A percentile compares a stretch with the other conserved stretches of the same genome.
Evolutionary conservation across 2,329 filamentous ascomycete genomes (phyloP).

Genomic region (Sporothrix dimorphospora): DNA sequence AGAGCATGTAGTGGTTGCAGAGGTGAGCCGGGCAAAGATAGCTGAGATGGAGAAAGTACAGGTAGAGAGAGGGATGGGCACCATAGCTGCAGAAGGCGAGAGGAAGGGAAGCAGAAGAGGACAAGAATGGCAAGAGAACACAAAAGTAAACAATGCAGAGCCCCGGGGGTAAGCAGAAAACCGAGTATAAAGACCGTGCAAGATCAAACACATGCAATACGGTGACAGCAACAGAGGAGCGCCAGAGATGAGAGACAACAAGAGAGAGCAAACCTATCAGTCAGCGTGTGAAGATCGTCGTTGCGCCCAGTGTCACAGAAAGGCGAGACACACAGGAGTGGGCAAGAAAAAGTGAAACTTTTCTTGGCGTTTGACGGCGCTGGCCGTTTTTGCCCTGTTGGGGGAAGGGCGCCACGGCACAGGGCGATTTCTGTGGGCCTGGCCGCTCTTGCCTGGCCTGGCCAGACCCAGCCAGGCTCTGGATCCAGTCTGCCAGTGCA

Average conservation of each 20-base stretch:
- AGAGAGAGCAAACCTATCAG: not conserved
- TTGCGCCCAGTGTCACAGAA: not conserved
- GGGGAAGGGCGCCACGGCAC: not conserved
- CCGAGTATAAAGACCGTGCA: not conserved
- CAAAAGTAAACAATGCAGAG: no score
- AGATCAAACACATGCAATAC: not conserved
- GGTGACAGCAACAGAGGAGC: not conserved
- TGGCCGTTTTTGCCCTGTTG: not conserved
- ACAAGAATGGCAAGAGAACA: no score
- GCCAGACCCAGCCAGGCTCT: not conserved
- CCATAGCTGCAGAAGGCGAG: no score
- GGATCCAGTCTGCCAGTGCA: not conserved
- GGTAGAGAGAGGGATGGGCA: no score
- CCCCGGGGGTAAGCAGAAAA: not conserved
- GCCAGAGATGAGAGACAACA: not conserved
- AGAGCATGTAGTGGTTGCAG: not conserved
- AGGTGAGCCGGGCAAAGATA: no score
- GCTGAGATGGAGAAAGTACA: no score
- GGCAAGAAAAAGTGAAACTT: constrained; percentile 21
- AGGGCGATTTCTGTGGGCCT: not conserved
- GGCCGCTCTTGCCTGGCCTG: not conserved
- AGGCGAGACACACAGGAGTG: constrained; percentile 23
- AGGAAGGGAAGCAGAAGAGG: no score
- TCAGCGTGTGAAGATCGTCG: not conserved
- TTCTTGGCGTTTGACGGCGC: constrained; percentile 26